Conservation (phyloP, 179 eudicot genomes). For the Vitellaria paradoxa region DNA sequence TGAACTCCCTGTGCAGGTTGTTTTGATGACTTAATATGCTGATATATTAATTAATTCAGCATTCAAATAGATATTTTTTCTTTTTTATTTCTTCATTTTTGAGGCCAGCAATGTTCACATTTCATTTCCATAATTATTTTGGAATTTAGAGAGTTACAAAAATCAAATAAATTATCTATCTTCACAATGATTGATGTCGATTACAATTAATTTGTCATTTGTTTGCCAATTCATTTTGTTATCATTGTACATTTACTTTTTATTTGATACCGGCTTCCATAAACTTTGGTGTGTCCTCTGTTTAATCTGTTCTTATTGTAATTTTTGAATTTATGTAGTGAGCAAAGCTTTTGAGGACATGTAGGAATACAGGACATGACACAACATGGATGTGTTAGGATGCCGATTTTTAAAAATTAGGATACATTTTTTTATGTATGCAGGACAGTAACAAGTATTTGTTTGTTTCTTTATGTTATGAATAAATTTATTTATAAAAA, state of each 20-base stretch:
- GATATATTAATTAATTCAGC: not conserved
- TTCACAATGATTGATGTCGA: not conserved
- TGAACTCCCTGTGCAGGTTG: slow-evolving; percentile 95
- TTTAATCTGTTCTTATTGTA: not conserved
- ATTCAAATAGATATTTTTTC: not conserved
- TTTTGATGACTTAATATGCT: slow-evolving; percentile 14
- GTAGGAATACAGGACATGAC: too few relatives aligned
- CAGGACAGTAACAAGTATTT: too few relatives aligned
- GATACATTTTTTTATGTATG: too few relatives aligned
- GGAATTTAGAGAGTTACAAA: not conserved
- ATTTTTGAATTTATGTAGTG: not conserved
- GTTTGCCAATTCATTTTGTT: not conserved
- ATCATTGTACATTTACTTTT: not conserved
- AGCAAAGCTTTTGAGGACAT: not conserved
- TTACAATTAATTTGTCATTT: not conserved
- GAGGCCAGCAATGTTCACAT: not conserved
- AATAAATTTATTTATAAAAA: too few relatives aligned
- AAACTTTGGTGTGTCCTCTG: not conserved
- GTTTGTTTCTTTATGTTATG: too few relatives aligned
- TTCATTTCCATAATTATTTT: not conserved
- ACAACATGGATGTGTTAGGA: too few relatives aligned
- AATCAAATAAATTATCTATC: not conserved
- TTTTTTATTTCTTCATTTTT: not conserved
- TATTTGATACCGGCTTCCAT: not conserved
- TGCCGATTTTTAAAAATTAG: too few relatives aligned